phyloP scores from a whole-genome alignment of 2,329 filamentous ascomycete species.

The Cladosporium sp. region DNA sequence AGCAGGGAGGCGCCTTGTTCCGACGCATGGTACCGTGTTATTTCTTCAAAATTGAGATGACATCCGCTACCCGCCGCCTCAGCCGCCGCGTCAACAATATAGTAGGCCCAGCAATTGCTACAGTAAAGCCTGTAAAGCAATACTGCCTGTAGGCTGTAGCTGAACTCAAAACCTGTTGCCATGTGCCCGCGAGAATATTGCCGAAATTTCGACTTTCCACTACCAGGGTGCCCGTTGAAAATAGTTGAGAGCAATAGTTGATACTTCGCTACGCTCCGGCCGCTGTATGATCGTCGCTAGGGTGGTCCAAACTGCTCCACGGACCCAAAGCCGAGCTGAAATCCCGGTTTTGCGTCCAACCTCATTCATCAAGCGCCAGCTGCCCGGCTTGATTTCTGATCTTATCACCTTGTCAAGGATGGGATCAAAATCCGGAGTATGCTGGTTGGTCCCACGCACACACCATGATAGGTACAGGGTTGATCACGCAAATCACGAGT shows the following conservation, averaged over 20 bases:
- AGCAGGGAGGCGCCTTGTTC: not conserved
- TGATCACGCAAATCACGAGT: conserved; percentile 1
- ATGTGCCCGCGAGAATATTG: not conserved
- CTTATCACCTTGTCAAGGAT: not conserved
- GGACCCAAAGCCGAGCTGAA: not conserved
- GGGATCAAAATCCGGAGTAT: conserved; percentile 3
- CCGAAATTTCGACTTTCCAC: conserved; percentile 19
- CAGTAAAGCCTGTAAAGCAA: not conserved
- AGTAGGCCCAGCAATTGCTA: not conserved
- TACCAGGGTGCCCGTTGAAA: not conserved
- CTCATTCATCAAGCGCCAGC: not conserved
- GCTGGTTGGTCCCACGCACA: conserved; percentile 1
- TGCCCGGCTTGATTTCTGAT: not conserved
- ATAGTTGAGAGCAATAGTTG: not conserved
- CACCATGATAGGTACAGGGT: conserved; percentile 5
- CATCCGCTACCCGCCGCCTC: conserved; percentile 7
- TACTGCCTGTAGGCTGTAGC: not conserved
- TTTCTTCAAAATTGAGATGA: conserved; percentile 8
- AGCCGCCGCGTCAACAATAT: not conserved
- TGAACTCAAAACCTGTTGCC: conserved; percentile 4
- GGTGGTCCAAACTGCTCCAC: not conserved
- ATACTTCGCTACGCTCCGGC: conserved; percentile 11
- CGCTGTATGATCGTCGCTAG: conserved; percentile 11
- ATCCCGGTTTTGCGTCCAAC: not conserved
- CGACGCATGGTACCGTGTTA: not conserved